Evolutionary conservation across 139 green algal genomes (phyloP).

Genomic region (Chlamydomonas schloesseri): DNA sequence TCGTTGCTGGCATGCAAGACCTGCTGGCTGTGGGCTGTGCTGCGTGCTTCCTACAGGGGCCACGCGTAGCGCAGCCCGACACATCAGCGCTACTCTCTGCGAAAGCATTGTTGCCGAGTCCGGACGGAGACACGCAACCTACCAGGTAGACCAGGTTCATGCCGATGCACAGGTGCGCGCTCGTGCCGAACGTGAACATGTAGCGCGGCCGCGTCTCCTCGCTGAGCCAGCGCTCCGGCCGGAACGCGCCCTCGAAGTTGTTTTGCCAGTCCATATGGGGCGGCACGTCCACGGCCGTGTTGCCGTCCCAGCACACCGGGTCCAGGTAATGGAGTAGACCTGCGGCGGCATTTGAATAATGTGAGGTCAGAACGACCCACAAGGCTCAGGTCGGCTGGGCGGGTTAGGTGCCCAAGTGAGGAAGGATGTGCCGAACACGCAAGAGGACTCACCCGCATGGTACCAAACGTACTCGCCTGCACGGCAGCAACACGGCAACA

Average conservation of each 20-base stretch:
- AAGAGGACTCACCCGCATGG: not conserved
- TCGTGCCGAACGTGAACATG: constrained; percentile 18
- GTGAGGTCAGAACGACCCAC: too few species aligned
- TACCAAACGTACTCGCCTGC: not conserved
- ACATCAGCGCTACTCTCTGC: too few species aligned
- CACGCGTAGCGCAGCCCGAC: not conserved
- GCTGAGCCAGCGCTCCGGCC: constrained; percentile 49
- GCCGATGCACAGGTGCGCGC: constrained; percentile 37
- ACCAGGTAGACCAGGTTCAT: constrained; percentile 25
- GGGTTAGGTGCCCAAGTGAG: too few species aligned
- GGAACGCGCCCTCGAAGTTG: constrained; percentile 42
- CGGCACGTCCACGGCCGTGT: not conserved
- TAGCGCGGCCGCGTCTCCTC: not conserved
- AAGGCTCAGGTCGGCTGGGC: too few species aligned
- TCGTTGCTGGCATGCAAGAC: too few species aligned
- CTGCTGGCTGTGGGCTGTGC: too few species aligned
- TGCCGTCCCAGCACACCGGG: constrained; percentile 42
- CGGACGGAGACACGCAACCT: too few species aligned
- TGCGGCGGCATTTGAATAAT: too few species aligned
- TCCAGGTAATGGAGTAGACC: not conserved
- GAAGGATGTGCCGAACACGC: too few species aligned
- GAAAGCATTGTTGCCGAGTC: too few species aligned
- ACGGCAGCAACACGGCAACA: too few species aligned
- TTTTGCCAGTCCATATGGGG: constrained; percentile 51
- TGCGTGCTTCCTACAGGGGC: too few species aligned